These are phyloP conservation scores for Sapria himalayana DNA, from an alignment of 345 rosid genomes.

Conservation along the genomic window DNA sequence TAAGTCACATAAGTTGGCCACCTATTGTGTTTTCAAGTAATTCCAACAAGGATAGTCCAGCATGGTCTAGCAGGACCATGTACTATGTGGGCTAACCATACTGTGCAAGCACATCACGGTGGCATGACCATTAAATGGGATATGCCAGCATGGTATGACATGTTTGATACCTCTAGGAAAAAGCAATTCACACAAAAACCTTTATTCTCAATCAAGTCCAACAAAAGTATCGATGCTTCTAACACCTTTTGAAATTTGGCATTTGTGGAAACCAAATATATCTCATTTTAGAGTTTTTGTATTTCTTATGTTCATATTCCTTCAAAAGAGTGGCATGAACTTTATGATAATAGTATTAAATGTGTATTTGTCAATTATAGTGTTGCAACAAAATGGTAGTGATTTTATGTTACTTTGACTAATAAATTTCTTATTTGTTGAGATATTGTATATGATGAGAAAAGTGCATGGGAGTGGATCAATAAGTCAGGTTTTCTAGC, in stretches of 20 bases:
- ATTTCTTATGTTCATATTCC: slow-evolving; percentile 1
- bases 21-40: too few species aligned
- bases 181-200: neutral
- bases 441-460: neutral
- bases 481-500: too few species aligned
- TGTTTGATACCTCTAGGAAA: too few species aligned
- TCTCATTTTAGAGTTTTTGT: neutral
- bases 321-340: neutral
- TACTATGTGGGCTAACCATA: too few species aligned
- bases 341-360: slow-evolving; percentile 1
- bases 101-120: too few species aligned
- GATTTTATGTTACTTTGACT: neutral
- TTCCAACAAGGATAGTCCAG: too few species aligned
- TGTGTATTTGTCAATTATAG: neutral
- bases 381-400: neutral
- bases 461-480: too few species aligned
- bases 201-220: neutral
- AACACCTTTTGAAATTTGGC: neutral
- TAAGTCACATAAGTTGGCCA: too few species aligned
- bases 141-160: too few species aligned
- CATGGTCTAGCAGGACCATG: too few species aligned
- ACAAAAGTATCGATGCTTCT: neutral
- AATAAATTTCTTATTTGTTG: neutral
- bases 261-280: neutral
- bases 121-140: too few species aligned